These are phyloP conservation scores for Dactylellina drechsleri DNA, from an alignment of 2,329 filamentous ascomycete species.

Conservation along the genomic window DNA sequence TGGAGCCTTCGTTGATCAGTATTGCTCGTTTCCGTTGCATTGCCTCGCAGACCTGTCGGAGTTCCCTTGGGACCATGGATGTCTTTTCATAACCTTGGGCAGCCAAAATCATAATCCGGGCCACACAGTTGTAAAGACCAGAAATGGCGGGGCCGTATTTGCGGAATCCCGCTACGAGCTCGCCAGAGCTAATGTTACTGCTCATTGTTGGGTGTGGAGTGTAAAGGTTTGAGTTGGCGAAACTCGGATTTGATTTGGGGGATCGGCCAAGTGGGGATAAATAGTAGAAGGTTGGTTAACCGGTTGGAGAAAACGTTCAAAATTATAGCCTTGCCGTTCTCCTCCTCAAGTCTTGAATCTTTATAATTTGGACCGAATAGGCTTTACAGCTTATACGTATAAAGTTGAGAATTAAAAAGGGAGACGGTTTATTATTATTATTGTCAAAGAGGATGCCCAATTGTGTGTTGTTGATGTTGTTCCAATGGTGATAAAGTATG, in stretches of 20 bases:
- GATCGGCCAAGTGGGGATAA: constrained; percentile 46
- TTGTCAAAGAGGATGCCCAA: constrained; percentile 5
- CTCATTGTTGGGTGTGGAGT: constrained; percentile 42
- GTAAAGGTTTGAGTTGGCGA: constrained; percentile 37
- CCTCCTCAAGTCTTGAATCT: neutral
- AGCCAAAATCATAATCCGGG: constrained; percentile 34
- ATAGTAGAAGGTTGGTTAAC: constrained; percentile 17
- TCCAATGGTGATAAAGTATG: constrained; percentile 4
- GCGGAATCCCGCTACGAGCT: constrained; percentile 49
- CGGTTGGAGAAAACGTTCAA: neutral
- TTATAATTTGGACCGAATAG: neutral
- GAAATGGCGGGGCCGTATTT: constrained; percentile 50
- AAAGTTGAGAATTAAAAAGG: neutral
- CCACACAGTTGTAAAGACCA: constrained; percentile 48
- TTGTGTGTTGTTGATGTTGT: constrained; percentile 46
- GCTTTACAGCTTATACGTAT: constrained; percentile 9
- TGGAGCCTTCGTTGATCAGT: constrained; percentile 38
- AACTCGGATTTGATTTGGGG: constrained; percentile 19
- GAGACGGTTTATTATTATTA: constrained; percentile 28
- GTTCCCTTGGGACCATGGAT: constrained; percentile 40
- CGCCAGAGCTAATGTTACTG: constrained; percentile 35
- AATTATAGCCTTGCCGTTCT: neutral
- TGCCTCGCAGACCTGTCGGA: constrained; percentile 45
- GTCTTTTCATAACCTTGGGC: constrained; percentile 51
- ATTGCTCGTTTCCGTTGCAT: constrained; percentile 30